Evolutionary conservation across 352 stramenopile genomes (phyloP).

Genomic region (Phytophthora pini): DNA sequence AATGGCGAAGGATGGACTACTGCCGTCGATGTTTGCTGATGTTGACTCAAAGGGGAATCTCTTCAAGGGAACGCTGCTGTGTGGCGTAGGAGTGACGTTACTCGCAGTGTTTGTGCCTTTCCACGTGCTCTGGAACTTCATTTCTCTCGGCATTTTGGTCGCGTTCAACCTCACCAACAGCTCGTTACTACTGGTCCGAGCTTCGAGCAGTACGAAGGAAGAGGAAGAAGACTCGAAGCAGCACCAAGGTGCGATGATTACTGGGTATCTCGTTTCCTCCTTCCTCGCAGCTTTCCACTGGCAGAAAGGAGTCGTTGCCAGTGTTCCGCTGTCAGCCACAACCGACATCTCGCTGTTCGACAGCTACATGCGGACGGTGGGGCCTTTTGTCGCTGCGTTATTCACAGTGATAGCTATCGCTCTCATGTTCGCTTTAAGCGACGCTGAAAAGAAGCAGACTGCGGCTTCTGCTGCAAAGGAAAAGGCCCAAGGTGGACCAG

Average conservation of each 20-base stretch:
- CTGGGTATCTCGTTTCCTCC: constrained; percentile 57
- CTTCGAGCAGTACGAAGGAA: constrained; percentile 28
- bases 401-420: constrained; percentile 61
- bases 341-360: constrained; percentile 41
- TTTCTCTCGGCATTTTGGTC: constrained; percentile 90
- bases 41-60: constrained; percentile 79
- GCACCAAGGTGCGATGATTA: constrained; percentile 50
- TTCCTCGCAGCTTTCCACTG: constrained; percentile 78
- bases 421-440: constrained; percentile 62
- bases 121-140: constrained; percentile 89
- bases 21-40: constrained; percentile 86
- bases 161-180: constrained; percentile 92
- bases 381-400: constrained; percentile 51
- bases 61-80: constrained; percentile 71
- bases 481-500: constrained; percentile 15
- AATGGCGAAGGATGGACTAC: constrained; percentile 93
- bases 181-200: constrained; percentile 78
- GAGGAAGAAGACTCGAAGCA: constrained; percentile 13
- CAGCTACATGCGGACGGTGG: constrained; percentile 61
- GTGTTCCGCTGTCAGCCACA: constrained; percentile 30
- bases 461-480: constrained; percentile 6
- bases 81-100: constrained; percentile 51
- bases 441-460: constrained; percentile 41
- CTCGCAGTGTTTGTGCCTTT: constrained; percentile 87
- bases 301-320: constrained; percentile 72